A percentile compares a stretch with the other conserved stretches of the same genome.
These are phyloP conservation scores for Trichosporon faecale DNA, from an alignment of 1,284 basidiomycete genomes.

Conservation along the genomic window DNA sequence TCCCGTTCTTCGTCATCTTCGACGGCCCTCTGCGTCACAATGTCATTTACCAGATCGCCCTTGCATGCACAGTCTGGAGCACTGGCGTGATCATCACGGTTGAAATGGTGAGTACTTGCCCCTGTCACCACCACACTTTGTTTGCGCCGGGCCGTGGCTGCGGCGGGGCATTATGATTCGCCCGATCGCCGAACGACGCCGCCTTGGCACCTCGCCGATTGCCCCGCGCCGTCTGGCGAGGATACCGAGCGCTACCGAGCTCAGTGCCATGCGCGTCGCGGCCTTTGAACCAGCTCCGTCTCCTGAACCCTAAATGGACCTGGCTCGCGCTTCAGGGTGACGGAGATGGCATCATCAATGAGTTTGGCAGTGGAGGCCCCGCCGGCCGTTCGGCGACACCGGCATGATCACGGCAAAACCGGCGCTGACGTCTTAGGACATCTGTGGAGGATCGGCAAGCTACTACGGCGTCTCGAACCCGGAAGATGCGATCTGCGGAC, in stretches of 20 bases:
- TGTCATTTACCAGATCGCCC: conserved; percentile 42
- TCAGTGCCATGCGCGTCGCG: background rate
- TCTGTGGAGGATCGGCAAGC: background rate
- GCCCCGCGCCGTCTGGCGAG: background rate
- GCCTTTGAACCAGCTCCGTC: background rate
- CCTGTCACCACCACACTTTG: background rate
- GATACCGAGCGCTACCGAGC: background rate
- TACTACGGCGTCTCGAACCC: background rate
- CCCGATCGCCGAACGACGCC: background rate
- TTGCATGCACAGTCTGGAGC: conserved; percentile 41
- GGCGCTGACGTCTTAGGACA: background rate
- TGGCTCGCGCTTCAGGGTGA: background rate
- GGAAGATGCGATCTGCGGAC: background rate
- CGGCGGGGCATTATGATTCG: background rate
- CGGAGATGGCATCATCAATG: background rate
- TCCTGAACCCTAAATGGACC: background rate
- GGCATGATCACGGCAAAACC: background rate
- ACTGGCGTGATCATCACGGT: conserved; percentile 40
- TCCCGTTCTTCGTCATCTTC: conserved; percentile 40
- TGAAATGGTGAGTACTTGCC: conserved; percentile 33
- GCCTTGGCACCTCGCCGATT: background rate
- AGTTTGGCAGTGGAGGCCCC: background rate
- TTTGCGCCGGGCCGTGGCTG: background rate
- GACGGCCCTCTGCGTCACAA: conserved; percentile 24
- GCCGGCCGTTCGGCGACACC: background rate